These are phyloP conservation scores for Vickermania ingenoplastis DNA, from an alignment of 208 protist species.

Conservation along the genomic window DNA sequence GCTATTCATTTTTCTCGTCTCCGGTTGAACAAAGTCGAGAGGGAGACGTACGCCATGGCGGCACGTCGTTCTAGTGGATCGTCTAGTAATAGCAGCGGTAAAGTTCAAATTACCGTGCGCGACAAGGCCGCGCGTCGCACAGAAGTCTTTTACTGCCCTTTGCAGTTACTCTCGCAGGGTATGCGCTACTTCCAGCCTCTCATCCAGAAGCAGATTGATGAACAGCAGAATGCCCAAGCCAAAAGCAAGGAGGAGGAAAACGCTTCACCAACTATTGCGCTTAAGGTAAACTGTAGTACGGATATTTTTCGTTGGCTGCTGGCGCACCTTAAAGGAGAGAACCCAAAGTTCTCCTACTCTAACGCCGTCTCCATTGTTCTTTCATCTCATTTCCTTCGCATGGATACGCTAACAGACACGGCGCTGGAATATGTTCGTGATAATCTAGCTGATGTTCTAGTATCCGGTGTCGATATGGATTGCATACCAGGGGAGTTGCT, in stretches of 20 bases:
- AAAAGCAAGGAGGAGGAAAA: slow-evolving; percentile 3
- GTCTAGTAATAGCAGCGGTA: background rate
- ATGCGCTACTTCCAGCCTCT: slow-evolving; percentile 65
- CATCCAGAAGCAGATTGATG: slow-evolving; percentile 32
- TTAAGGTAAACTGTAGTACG: slow-evolving; percentile 63
- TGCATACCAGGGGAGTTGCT: slow-evolving; percentile 43
- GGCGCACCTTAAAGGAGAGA: slow-evolving; percentile 28
- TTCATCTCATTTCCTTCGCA: slow-evolving; percentile 59
- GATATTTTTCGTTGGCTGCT: slow-evolving; percentile 67
- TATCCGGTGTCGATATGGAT: slow-evolving; percentile 51
- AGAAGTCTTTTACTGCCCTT: slow-evolving; percentile 36
- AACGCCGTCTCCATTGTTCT: slow-evolving; percentile 64
- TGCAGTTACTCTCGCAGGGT: slow-evolving; percentile 22
- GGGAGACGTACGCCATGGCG: too few species aligned
- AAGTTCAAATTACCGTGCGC: slow-evolving; percentile 50
- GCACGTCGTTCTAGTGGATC: background rate
- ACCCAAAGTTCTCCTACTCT: slow-evolving; percentile 21
- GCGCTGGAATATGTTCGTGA: slow-evolving; percentile 41
- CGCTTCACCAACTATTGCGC: slow-evolving; percentile 13
- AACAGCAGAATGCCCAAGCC: slow-evolving; percentile 11
- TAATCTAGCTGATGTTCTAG: slow-evolving; percentile 40
- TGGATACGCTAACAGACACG: slow-evolving; percentile 44
- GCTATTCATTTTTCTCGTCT: too few species aligned
- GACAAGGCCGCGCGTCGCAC: slow-evolving; percentile 27
- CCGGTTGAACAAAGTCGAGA: too few species aligned